Evolutionary conservation across 1,284 basidiomycete species (phyloP), one percentile per base, ranked within the genome.

Genomic region (Melampsora medusae): DNA sequence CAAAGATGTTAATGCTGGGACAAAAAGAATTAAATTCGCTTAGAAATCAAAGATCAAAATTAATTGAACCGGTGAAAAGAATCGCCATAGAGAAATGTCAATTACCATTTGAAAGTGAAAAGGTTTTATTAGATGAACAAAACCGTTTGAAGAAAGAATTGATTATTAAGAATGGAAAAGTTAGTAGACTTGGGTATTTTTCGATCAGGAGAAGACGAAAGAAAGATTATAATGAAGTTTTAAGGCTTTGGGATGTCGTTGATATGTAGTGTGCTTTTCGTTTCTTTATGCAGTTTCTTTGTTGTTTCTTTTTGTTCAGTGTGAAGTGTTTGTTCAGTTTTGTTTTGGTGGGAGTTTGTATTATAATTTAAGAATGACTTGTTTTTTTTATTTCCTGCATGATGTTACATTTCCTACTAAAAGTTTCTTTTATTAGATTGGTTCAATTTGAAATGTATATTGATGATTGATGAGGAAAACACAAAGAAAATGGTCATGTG

Each of bases 211-310:
- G 91, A 78, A 84, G 91, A 80, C 85, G 92, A 79, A 93, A 93
- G 83, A 86, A 91, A 78, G 92, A 93, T 80, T 93, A 91, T 91
- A 91, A 92, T 80, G 91, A 92, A 84, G 91, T 89, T 2, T 83
- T 92, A 68, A 85, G 90, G 76, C 82, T 91, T 69, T 91, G 92
- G 77, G 91, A 92, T 79, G 86, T 90, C 79, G 89, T 90, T 7
- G 90, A 91, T 66, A 73, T 73, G 70, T 14, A 16, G 25, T 33
- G 14, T 35, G n/a, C 22, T 17, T 48, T 46, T 64, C 17, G 3
- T 59, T 17, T 68, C 28, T 50, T 38, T 28, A 25, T 22, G 9
- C 19, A 67, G 4, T 17, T 67, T n/a, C 16, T 25, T n/a, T 22
- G 50, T 17, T 33, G 16, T 17, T 17, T 28, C 28, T 19, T 12